Base-by-base conservation (phyloP, 78 protist species). In the Chrysochromulina tobinii region DNA sequence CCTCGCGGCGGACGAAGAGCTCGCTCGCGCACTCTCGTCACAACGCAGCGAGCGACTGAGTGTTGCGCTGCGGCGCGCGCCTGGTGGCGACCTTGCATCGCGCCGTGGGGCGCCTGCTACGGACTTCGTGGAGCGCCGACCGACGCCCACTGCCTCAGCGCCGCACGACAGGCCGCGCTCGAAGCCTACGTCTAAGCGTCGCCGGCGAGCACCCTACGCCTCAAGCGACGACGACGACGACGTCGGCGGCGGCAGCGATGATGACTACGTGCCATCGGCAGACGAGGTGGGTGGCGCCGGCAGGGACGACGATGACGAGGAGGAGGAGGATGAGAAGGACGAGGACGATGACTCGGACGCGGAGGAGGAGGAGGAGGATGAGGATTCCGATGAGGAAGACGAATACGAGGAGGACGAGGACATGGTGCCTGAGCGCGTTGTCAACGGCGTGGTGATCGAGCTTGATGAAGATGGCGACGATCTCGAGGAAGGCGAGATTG, bases 11-110 rank as follows among this genome's bases (percentile, higher is more conserved):
- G 83, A 75, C 83, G 58, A 9, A 8, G 83, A 54, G 57, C 83
- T 75, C 83, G 83, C 83, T 14, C 51, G 57, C 27, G 83, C 83
- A 21, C 83, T 75, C 12, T 11, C 83, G 25, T 50, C 83, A 1
- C 83, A 75, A n/a, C 83, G 83, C 83, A 75, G 83, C 83, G 83
- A 75, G 54, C 83, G 83, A 18, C 18, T 50, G 12, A 18, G 83
- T 18, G 83, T 75, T 18, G 83, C 83, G 3, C 83, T 3, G 57
- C 83, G 57, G 25, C 83, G 83, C 53, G 53, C 38, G 53, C 53
- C n/a, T 4, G 53, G n/a, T 8, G 21, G 20, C 81, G 73, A 8
- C 50, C 27, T 67, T 20, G 8, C 73, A 15, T 23, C 51, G 79
- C 79, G 50, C 51, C 79, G 51, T 14, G 6, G 51, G 79, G 54